A percentile compares a stretch with the other conserved stretches of the same genome.
These are phyloP conservation scores for Cicer pinnatifidum DNA, from an alignment of 306 rosid genomes.

Conservation along the genomic window DNA sequence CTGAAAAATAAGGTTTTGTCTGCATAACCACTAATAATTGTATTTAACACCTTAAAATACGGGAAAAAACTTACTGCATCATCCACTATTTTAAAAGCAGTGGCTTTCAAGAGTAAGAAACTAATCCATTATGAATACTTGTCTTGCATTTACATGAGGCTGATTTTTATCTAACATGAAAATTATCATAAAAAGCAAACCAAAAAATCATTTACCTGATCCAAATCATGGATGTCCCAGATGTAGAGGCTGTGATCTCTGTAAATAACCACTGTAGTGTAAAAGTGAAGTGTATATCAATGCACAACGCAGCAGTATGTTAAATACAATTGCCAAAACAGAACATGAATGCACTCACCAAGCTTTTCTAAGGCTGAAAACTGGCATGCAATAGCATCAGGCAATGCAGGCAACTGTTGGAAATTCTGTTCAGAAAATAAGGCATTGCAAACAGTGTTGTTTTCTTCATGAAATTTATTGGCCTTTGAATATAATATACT, in stretches of 20 bases:
- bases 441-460: slow-evolving; percentile 39
- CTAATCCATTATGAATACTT: background rate
- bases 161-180: slow-evolving; percentile 16
- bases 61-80: background rate
- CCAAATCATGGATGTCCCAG: slow-evolving; percentile 74
- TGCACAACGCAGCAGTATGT: background rate
- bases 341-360: slow-evolving; percentile 53
- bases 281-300: slow-evolving; percentile 41
- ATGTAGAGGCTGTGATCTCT: slow-evolving; percentile 68
- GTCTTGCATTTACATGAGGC: slow-evolving; percentile 1
- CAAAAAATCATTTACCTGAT: slow-evolving; percentile 58
- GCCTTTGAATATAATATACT: slow-evolving; percentile 60
- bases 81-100: slow-evolving; percentile 30
- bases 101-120: slow-evolving; percentile 37
- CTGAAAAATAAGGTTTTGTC: slow-evolving; percentile 48
- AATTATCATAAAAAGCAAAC: slow-evolving; percentile 16
- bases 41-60: slow-evolving; percentile 24
- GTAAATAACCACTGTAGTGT: slow-evolving; percentile 68
- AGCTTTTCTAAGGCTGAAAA: slow-evolving; percentile 71
- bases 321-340: slow-evolving; percentile 27
- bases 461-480: slow-evolving; percentile 48
- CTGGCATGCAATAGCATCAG: slow-evolving; percentile 80
- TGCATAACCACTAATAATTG: slow-evolving; percentile 30
- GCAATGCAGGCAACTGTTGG: slow-evolving; percentile 52
- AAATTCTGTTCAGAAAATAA: slow-evolving; percentile 49